Percentiles rank a stretch among this genome's conserved stretches.
These are phyloP conservation scores for Stachybotrys chartarum DNA, from an alignment of 2,329 filamentous ascomycete species.

Conservation along the genomic window DNA sequence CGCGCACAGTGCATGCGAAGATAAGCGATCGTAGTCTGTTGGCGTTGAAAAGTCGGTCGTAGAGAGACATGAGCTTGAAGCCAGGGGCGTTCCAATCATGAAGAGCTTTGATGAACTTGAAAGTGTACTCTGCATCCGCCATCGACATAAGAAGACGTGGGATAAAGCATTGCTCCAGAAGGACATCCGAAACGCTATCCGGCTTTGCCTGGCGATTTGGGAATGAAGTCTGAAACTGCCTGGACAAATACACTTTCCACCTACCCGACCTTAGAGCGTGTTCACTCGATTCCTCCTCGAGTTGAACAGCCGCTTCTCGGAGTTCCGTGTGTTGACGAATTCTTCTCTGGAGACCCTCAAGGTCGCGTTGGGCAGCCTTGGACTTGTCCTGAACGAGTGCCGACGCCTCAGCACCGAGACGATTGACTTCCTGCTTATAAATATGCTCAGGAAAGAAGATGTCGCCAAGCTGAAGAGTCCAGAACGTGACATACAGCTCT, in stretches of 20 bases:
- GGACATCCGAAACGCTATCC: conserved; percentile 61
- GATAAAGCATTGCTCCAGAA: conserved; percentile 89
- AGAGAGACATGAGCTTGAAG: conserved; percentile 78
- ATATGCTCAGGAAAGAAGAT: conserved; percentile 67
- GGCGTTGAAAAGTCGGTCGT: conserved; percentile 77
- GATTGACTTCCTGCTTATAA: conserved; percentile 69
- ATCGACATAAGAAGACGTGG: conserved; percentile 79
- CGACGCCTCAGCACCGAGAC: conserved; percentile 59
- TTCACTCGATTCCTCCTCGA: conserved; percentile 66
- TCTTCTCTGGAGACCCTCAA: conserved; percentile 53
- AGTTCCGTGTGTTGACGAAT: not conserved
- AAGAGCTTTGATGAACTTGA: conserved; percentile 78
- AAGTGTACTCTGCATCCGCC: conserved; percentile 82
- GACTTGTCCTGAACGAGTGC: conserved; percentile 63
- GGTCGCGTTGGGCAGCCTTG: conserved; percentile 64
- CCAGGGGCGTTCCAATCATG: conserved; percentile 78
- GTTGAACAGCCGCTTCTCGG: conserved; percentile 39
- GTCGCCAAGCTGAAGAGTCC: conserved; percentile 81
- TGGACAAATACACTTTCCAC: conserved; percentile 61
- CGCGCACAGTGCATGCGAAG: conserved; percentile 81
- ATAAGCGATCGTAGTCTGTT: conserved; percentile 76
- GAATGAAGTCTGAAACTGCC: conserved; percentile 77
- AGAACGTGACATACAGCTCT: conserved; percentile 85
- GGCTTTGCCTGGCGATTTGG: conserved; percentile 54
- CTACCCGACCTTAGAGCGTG: conserved; percentile 62